Conservation (phyloP, 2,329 filamentous ascomycete species). For the Trichoderma asperellum region DNA sequence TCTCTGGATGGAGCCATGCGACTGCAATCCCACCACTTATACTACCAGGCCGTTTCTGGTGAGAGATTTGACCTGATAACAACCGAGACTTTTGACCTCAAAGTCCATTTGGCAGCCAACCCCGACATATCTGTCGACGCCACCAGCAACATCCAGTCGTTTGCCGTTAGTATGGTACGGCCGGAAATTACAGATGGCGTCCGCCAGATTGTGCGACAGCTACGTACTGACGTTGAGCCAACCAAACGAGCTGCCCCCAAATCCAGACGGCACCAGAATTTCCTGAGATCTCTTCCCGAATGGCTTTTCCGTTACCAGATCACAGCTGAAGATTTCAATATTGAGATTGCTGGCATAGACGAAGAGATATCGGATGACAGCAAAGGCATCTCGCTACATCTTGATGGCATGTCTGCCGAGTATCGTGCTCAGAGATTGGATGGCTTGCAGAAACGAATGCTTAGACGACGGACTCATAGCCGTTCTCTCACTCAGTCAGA, state of each 20-base stretch:
- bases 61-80: constrained; percentile 84
- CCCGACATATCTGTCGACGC: constrained; percentile 83
- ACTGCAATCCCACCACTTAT: constrained; percentile 83
- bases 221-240: constrained; percentile 71
- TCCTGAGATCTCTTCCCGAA: constrained; percentile 75
- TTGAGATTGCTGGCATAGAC: constrained; percentile 90
- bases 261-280: constrained; percentile 61
- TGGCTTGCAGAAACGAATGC: constrained; percentile 58
- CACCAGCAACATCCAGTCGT: constrained; percentile 80
- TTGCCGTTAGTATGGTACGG: constrained; percentile 85
- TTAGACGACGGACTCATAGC: constrained; percentile 74
- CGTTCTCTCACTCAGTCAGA: constrained; percentile 71
- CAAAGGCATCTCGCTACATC: constrained; percentile 80
- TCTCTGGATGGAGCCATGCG: constrained; percentile 80
- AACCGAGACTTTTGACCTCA: constrained; percentile 86
- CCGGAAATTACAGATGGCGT: constrained; percentile 92
- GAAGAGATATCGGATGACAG: constrained; percentile 79
- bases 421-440: constrained; percentile 84
- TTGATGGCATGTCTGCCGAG: constrained; percentile 86
- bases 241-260: constrained; percentile 56
- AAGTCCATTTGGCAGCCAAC: constrained; percentile 79
- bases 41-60: constrained; percentile 88
- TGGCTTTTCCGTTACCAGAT: constrained; percentile 87
- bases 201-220: constrained; percentile 85
- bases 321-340: constrained; percentile 84